phyloP scores from a whole-genome alignment of 805 yeast species.

The Kodamaea kaohsiungensis region DNA sequence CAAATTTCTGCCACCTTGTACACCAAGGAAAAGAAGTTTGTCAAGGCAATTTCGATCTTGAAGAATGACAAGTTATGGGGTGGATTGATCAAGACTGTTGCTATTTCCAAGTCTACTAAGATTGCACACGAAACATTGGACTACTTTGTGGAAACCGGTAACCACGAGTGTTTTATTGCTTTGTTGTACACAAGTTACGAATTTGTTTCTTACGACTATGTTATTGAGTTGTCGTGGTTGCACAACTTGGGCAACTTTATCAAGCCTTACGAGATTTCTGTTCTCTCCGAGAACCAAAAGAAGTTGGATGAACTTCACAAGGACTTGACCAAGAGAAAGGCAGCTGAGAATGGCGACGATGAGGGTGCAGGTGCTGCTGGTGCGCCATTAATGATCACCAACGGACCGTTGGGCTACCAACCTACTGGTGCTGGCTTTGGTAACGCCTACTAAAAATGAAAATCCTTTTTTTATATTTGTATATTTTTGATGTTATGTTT shows the following conservation, averaged over 20 bases:
- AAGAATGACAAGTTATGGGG: constrained; percentile 94
- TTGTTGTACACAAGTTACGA: constrained; percentile 84
- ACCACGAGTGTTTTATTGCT: constrained; percentile 92
- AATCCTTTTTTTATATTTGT: constrained; percentile 4
- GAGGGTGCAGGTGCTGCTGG: constrained; percentile 51
- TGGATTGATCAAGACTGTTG: constrained; percentile 91
- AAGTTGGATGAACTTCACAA: constrained; percentile 62
- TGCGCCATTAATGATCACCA: constrained; percentile 80
- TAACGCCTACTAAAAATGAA: constrained; percentile 37
- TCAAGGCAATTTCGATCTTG: constrained; percentile 81
- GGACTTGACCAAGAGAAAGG: constrained; percentile 71
- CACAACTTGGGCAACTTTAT: constrained; percentile 79
- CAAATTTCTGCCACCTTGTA: constrained; percentile 93
- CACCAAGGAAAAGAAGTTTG: constrained; percentile 92
- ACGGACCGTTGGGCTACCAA: constrained; percentile 70
- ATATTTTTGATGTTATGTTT: constrained; percentile 5
- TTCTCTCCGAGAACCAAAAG: constrained; percentile 76
- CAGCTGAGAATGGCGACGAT: constrained; percentile 46
- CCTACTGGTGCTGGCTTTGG: constrained; percentile 76
- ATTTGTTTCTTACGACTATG: constrained; percentile 76
- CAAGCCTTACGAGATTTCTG: constrained; percentile 88
- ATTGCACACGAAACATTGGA: constrained; percentile 86
- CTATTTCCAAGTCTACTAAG: constrained; percentile 72
- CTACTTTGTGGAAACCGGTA: constrained; percentile 95
- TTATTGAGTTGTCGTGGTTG: constrained; percentile 89